These are phyloP conservation scores for Cicer judaicum DNA, from an alignment of 306 rosid genomes.

Conservation along the genomic window DNA sequence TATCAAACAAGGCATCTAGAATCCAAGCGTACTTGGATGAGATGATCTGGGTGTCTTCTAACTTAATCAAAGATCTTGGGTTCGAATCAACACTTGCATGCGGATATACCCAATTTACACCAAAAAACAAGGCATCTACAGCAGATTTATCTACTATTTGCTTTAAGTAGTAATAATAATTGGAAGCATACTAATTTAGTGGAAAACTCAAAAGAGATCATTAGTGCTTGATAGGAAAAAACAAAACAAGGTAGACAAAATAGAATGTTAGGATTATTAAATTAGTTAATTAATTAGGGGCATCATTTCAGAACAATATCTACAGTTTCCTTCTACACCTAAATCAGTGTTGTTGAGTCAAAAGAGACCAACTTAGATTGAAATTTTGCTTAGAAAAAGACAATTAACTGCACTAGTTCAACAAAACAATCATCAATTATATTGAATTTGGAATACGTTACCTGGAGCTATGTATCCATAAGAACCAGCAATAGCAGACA, in stretches of 20 bases:
- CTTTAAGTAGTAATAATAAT: constrained; percentile 41
- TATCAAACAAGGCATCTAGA: constrained; percentile 33
- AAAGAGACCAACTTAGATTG: constrained; percentile 28
- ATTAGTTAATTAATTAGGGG: constrained; percentile 38
- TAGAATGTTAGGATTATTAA: constrained; percentile 29
- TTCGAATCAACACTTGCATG: too few species aligned
- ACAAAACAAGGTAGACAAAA: constrained; percentile 50
- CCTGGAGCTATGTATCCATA: constrained; percentile 98
- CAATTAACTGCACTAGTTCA: constrained; percentile 19
- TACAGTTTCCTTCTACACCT: constrained; percentile 35
- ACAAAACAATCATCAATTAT: constrained; percentile 26
- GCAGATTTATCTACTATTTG: constrained; percentile 30
- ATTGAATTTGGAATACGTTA: constrained; percentile 36
- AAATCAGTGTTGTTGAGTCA: constrained; percentile 39
- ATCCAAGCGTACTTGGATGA: too few species aligned
- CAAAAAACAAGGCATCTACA: constrained; percentile 23
- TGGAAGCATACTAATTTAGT: constrained; percentile 32
- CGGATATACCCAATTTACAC: too few species aligned
- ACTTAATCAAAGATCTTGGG: too few species aligned
- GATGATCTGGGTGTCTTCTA: too few species aligned
- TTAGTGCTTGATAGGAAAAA: constrained; percentile 13
- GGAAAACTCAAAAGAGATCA: constrained; percentile 25
- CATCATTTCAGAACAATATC: constrained; percentile 34
- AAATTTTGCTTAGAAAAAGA: constrained; percentile 31
- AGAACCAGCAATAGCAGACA: constrained; percentile 92